These are phyloP conservation scores for Scutellaria galericulata DNA, from an alignment of 257 asterid species.

Conservation along the genomic window DNA sequence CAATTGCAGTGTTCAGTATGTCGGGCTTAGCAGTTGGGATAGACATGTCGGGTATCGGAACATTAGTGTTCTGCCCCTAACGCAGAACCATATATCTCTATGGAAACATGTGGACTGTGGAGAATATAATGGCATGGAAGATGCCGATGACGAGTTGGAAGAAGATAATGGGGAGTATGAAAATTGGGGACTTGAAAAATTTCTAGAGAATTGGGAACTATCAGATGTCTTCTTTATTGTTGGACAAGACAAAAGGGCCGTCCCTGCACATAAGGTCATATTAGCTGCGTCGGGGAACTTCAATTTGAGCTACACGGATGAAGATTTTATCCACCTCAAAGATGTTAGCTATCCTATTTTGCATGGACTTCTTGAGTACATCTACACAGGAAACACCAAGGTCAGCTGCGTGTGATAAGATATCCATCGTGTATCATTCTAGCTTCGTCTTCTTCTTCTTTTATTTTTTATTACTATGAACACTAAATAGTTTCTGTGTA, in stretches of 20 bases:
- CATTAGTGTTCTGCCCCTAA: slow-evolving; percentile 79
- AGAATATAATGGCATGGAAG: slow-evolving; percentile 52
- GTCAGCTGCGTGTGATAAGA: slow-evolving; percentile 47
- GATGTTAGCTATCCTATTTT: slow-evolving; percentile 64
- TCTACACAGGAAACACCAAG: slow-evolving; percentile 81
- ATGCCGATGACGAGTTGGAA: slow-evolving; percentile 69
- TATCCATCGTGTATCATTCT: not conserved
- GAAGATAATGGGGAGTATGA: slow-evolving; percentile 60
- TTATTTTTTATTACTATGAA: not conserved
- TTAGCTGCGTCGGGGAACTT: slow-evolving; percentile 82
- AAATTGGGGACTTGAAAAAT: slow-evolving; percentile 79
- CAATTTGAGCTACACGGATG: slow-evolving; percentile 46
- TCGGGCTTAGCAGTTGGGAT: slow-evolving; percentile 99
- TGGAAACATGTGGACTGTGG: slow-evolving; percentile 87
- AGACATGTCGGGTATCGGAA: slow-evolving; percentile 94
- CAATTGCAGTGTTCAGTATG: slow-evolving; percentile 78
- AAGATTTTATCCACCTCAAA: slow-evolving; percentile 58
- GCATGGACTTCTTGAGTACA: slow-evolving; percentile 76
- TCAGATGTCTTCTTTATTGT: slow-evolving; percentile 79
- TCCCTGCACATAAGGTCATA: slow-evolving; percentile 88
- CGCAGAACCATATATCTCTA: slow-evolving; percentile 78
- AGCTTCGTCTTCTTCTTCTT: not conserved
- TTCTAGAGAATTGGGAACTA: slow-evolving; percentile 85
- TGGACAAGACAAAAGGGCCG: slow-evolving; percentile 71
- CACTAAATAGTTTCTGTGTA: slow-evolving; percentile 4